Base-by-base conservation (phyloP, 768 basidiomycete species). In the Phaeolepiota aurea region DNA sequence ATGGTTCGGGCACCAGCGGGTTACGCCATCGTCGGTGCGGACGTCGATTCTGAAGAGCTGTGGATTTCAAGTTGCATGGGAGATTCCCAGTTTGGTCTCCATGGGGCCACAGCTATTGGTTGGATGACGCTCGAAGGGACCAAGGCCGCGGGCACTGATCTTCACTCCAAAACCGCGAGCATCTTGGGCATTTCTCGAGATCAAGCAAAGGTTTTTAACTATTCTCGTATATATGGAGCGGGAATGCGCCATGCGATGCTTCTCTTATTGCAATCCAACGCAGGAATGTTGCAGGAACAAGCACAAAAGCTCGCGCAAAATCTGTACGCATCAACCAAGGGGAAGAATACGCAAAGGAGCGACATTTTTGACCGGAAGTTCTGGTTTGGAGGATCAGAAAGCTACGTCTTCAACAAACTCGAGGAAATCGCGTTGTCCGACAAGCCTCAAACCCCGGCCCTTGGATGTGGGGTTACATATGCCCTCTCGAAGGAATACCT, bases 81-180 rank as follows among this genome's bases (percentile, higher is more conserved):
- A 0, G 96, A 98, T 54, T 88, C 92, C 0, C 94, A 99, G 60
- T 96, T 99, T 58, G 96, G 94, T 5, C 58, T 94, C 43, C 93
- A 99, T 50, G 94, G 94, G 9, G 90, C 92, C 9, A 93, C 92
- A 2, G 92, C 94, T 1, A 80, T 99, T 32, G 94, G 96, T 2
- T 98, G 94, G 94, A 98, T 99, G 94, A 97, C 93, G 12, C 74
- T 99, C 20, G 96, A 98, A 59, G 93, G 96, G 1, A 94, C 93
- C 12, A 98, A 98, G 61, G 74, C 82, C 0, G 83, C 86, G 0
- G 92, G 92, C 3, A 98, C 94, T 4, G 94, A 99, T 63, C 63
- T 99, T 20, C 94, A 97, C 54, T 97, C 93, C 9, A 96, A 96
- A 65, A 94, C 93, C 1, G 96, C 94, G 9, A 77, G 63, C 44